Percentiles rank a stretch among this genome's conserved stretches.
These are phyloP conservation scores for Triticum urartu DNA, from an alignment of 176 grass and related monocot genomes.

Conservation along the genomic window DNA sequence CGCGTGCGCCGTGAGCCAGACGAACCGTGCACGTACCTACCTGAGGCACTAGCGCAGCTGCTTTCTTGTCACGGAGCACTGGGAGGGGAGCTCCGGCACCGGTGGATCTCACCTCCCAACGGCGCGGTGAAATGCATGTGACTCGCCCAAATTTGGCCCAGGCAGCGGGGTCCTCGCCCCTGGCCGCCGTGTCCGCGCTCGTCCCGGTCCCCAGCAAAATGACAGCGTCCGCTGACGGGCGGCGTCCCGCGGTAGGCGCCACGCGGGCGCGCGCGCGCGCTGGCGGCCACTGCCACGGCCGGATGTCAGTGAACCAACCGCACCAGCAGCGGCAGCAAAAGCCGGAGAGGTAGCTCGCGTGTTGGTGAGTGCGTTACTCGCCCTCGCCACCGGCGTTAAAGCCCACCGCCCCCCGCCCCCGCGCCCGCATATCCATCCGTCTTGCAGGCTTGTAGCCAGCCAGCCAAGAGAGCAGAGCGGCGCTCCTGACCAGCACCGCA, in stretches of 20 bases:
- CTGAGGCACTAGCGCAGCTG: neutral
- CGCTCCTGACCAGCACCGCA: no score
- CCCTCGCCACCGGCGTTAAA: neutral
- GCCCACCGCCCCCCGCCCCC: neutral
- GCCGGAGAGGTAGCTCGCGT: neutral
- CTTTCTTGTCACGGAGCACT: neutral
- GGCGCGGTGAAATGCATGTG: neutral
- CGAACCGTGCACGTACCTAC: neutral
- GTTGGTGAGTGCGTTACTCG: neutral
- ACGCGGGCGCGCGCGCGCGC: neutral
- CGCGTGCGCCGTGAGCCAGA: neutral
- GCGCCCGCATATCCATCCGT: neutral
- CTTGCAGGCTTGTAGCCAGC: neutral
- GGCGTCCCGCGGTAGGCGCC: neutral
- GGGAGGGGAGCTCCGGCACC: no score
- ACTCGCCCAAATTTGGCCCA: neutral
- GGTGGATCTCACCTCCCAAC: neutral
- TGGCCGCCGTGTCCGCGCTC: no score
- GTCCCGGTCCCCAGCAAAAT: neutral
- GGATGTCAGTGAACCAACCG: neutral
- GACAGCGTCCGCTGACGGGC: neutral
- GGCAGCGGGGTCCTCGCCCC: neutral
- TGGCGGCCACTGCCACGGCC: neutral
- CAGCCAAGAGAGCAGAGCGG: neutral
- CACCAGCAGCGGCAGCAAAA: neutral